Evolutionary conservation across 2,329 filamentous ascomycete genomes (phyloP).

Genomic region (Coniochaeta ligniaria): DNA sequence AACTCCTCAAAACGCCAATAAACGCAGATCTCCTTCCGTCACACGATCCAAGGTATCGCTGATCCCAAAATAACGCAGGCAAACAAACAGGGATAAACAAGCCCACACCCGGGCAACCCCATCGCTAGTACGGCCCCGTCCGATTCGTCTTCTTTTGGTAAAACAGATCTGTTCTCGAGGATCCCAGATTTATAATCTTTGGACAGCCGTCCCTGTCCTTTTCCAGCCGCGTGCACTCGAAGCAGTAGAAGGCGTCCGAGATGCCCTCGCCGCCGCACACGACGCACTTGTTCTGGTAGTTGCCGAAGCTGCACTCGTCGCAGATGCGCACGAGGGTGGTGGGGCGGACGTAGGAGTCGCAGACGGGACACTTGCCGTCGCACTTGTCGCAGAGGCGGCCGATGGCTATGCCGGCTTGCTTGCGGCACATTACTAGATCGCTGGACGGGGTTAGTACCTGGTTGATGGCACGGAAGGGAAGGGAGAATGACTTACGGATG

Average conservation of each 20-base stretch:
- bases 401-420: constrained; percentile 95
- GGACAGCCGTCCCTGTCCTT: constrained; percentile 97
- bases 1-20: not conserved
- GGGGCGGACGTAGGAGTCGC: constrained; percentile 96
- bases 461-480: constrained; percentile 9
- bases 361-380: constrained; percentile 98
- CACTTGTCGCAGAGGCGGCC: constrained; percentile 99
- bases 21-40: not conserved
- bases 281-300: constrained; percentile 99
- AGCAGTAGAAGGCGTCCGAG: constrained; percentile 98
- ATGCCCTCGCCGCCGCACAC: constrained; percentile 98
- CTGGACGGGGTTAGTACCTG: constrained; percentile 32
- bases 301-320: constrained; percentile 98
- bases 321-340: constrained; percentile 97
- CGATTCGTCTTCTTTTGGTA: constrained; percentile 64
- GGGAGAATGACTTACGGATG: constrained; percentile 61
- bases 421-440: constrained; percentile 99
- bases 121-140: constrained; percentile 39
- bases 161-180: constrained; percentile 80
- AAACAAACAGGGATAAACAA: not conserved
- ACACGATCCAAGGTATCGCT: not conserved
- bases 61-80: not conserved
- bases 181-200: constrained; percentile 98
- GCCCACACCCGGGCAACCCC: constrained; percentile 42
- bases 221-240: constrained; percentile 93